Conservation (phyloP, 164 flowering plant species). For the Aristolochia fimbriata region DNA sequence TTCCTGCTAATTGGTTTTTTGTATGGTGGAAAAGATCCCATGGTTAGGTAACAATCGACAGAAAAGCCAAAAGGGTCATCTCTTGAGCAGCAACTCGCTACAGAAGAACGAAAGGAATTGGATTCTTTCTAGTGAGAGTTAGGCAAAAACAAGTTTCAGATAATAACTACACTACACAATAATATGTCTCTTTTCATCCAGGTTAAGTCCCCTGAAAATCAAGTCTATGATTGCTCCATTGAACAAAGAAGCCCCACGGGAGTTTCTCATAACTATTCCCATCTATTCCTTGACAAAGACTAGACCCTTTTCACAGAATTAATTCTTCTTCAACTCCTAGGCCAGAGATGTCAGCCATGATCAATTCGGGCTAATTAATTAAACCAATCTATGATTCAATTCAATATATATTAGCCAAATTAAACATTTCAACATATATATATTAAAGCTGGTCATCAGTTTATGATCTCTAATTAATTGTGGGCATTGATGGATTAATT, state of each 20-base stretch:
- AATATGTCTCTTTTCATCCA: conserved; percentile 5
- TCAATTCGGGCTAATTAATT: background rate
- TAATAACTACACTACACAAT: conserved; percentile 21
- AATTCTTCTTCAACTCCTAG: background rate
- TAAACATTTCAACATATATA: too few species aligned
- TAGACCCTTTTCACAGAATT: background rate
- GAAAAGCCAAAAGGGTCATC: conserved; percentile 1
- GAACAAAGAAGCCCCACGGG: conserved; percentile 2
- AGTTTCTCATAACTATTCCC: conserved; percentile 1
- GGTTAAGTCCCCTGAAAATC: background rate
- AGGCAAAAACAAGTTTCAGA: conserved; percentile 8
- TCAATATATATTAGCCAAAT: too few species aligned
- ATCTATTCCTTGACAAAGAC: background rate
- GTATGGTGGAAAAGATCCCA: background rate
- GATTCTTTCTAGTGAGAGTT: conserved; percentile 12
- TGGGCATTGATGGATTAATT: background rate
- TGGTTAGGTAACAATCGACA: background rate
- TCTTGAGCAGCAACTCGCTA: background rate
- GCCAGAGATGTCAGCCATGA: background rate
- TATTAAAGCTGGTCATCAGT: background rate
- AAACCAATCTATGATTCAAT: too few species aligned
- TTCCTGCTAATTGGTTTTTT: background rate
- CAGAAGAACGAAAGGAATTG: background rate
- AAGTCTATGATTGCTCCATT: conserved; percentile 2
- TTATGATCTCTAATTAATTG: too few species aligned